Base-by-base conservation (phyloP, 2,329 filamentous ascomycete genomes). In the Ceratocystis variospora region DNA sequence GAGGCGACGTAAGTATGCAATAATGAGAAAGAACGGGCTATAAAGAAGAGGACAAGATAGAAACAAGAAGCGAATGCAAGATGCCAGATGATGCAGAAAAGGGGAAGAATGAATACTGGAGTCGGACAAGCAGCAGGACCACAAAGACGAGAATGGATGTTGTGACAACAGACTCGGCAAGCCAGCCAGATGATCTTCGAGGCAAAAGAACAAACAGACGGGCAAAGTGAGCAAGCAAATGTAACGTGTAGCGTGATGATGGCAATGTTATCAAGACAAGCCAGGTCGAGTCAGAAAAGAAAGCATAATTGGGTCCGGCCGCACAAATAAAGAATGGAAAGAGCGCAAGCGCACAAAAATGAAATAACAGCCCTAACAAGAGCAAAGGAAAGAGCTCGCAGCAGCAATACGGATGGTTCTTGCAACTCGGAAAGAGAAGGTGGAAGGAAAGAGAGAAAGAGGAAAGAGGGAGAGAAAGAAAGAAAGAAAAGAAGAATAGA, bases 51-150 rank as follows among this genome's bases (percentile, higher is more conserved):
- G 65, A 31, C 15, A 61, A 61, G 64, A 66, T 67, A 46, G 50
- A 55, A 59, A 63, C 44, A 48, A 64, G 28, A 66, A 65, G 55
- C 31, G 46, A 67, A 69, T 59, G 53, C 53, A 59, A 19, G 53
- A 59, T 59, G 53, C 53, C 28, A n/a, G 28, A 59, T 59, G 53
- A 59, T 57, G 53, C 53, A 28, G 10, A 19, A 31, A 33, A 15
- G 53, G 33, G n/a, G 5, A 37, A 31, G 33, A 59, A 33, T 25
- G 53, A 33, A 10, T 1, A 41, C 37, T 4, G 7, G 6, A 55
- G 50, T 5, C 53, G 28, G 28, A 25, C 17, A 19, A 19, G 5
- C 45, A 48, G 45, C 5, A 19, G 45, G 19, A 15, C 45, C 19
- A 3, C 17, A 48, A 48, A 4, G 45, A 19, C 45, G n/a, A 48